phyloP scores from a whole-genome alignment of 345 rosid species.

The Citrus sp. region DNA sequence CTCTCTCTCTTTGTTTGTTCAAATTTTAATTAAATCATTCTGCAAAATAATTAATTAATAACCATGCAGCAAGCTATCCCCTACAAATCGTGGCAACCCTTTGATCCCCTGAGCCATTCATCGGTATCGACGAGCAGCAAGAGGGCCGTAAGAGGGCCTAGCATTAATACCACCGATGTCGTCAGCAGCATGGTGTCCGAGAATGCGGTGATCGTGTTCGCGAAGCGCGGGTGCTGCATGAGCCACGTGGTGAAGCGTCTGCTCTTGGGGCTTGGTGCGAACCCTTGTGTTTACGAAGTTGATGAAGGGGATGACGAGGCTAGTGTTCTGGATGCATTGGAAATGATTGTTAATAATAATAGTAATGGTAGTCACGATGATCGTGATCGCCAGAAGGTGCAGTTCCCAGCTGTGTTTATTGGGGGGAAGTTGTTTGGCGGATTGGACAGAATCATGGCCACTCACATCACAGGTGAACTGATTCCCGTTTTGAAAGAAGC shows the following conservation, averaged over 20 bases:
- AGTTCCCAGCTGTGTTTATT: conserved; percentile 77
- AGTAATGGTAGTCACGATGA: not conserved
- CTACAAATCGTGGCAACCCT: conserved; percentile 34
- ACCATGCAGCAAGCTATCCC: conserved; percentile 45
- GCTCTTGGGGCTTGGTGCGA: conserved; percentile 74
- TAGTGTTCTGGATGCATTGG: conserved; percentile 36
- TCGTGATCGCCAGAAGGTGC: conserved; percentile 20
- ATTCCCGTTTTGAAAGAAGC: conserved; percentile 78
- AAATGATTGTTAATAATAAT: conserved; percentile 15
- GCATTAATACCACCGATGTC: not conserved
- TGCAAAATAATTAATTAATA: not conserved
- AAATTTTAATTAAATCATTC: too few relatives aligned
- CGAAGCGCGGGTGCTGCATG: conserved; percentile 84
- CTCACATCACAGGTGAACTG: conserved; percentile 87
- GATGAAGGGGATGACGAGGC: conserved; percentile 56
- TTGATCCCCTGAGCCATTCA: not conserved
- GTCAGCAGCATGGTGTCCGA: conserved; percentile 46
- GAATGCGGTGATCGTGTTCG: conserved; percentile 78
- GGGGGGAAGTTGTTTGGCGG: conserved; percentile 94
- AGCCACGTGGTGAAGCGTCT: conserved; percentile 78
- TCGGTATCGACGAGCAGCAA: too few relatives aligned
- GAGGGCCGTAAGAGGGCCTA: too few relatives aligned
- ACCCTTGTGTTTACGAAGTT: conserved; percentile 70
- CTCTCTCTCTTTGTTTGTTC: too few relatives aligned
- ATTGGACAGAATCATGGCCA: conserved; percentile 85